Evolutionary conservation across 805 yeast species (phyloP).

Genomic region (Blastobotrys terrestris): DNA sequence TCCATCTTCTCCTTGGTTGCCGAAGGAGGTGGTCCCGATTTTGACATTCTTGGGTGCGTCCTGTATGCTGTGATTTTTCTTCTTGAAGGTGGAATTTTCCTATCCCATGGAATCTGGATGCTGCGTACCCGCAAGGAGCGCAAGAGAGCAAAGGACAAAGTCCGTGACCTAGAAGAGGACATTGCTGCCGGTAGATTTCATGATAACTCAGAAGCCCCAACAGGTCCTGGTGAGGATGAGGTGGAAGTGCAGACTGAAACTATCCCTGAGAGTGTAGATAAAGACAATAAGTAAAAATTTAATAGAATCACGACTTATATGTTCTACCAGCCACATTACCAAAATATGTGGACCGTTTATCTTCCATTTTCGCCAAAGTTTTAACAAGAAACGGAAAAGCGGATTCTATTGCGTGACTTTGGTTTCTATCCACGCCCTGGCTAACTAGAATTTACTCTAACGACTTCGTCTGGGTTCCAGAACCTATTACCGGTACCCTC

Average conservation of each 20-base stretch:
- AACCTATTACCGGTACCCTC: conserved; percentile 13
- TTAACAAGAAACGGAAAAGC: no score
- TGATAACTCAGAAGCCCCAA: background rate
- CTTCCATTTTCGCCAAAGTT: no score
- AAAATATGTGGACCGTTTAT: no score
- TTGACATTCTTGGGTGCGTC: conserved; percentile 76
- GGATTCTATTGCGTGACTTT: no score
- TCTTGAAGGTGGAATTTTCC: conserved; percentile 71
- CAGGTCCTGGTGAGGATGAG: background rate
- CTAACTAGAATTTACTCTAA: background rate
- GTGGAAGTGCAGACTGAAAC: no score
- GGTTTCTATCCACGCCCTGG: background rate
- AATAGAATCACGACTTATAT: background rate
- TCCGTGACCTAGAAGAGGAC: conserved; percentile 1
- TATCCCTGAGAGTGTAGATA: background rate
- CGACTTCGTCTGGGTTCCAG: conserved; percentile 12
- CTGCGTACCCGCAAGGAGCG: conserved; percentile 26
- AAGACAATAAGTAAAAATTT: background rate
- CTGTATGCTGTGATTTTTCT: conserved; percentile 68
- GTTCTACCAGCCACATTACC: background rate
- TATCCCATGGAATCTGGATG: conserved; percentile 67
- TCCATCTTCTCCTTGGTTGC: conserved; percentile 60
- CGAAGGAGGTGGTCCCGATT: conserved; percentile 36
- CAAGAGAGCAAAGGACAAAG: conserved; percentile 2
- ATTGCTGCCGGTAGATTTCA: background rate